Conservation (phyloP, 2,329 filamentous ascomycete species). For the Metarhizium sp. region DNA sequence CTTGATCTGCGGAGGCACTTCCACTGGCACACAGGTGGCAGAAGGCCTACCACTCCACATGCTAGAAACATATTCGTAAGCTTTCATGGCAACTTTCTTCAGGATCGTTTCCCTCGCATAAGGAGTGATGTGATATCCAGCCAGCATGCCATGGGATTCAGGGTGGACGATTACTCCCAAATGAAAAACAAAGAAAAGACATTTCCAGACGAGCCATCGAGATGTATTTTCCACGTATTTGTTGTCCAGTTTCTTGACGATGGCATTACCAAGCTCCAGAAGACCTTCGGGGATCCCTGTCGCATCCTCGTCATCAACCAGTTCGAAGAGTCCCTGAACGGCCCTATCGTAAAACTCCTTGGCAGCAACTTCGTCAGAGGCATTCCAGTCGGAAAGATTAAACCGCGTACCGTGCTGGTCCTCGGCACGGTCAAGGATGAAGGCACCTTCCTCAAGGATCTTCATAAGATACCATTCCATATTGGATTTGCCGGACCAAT, state of each 20-base stretch:
- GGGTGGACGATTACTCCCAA: conserved; percentile 78
- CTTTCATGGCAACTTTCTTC: conserved; percentile 70
- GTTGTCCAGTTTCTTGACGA: conserved; percentile 66
- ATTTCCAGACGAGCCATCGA: conserved; percentile 79
- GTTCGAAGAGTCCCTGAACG: conserved; percentile 70
- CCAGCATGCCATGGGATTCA: conserved; percentile 70
- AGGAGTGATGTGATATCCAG: conserved; percentile 86
- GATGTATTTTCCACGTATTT: conserved; percentile 66
- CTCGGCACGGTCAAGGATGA: conserved; percentile 77
- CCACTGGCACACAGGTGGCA: conserved; percentile 36
- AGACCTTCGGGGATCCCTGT: conserved; percentile 82
- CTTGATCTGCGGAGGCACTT: conserved; percentile 52
- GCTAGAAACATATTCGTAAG: conserved; percentile 71
- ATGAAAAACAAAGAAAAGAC: conserved; percentile 85
- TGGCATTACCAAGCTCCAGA: conserved; percentile 74
- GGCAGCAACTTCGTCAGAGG: conserved; percentile 71
- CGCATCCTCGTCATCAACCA: conserved; percentile 75
- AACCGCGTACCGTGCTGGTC: conserved; percentile 64
- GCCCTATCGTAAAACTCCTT: conserved; percentile 85
- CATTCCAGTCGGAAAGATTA: conserved; percentile 63
- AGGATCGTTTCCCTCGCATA: conserved; percentile 77
- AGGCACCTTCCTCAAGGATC: conserved; percentile 84
- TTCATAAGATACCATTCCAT: conserved; percentile 95
- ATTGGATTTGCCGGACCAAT: conserved; percentile 83
- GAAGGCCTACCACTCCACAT: conserved; percentile 61